Conservation (phyloP, 225 moss, liverwort and hornwort genomes). For the Ulota crispa region DNA sequence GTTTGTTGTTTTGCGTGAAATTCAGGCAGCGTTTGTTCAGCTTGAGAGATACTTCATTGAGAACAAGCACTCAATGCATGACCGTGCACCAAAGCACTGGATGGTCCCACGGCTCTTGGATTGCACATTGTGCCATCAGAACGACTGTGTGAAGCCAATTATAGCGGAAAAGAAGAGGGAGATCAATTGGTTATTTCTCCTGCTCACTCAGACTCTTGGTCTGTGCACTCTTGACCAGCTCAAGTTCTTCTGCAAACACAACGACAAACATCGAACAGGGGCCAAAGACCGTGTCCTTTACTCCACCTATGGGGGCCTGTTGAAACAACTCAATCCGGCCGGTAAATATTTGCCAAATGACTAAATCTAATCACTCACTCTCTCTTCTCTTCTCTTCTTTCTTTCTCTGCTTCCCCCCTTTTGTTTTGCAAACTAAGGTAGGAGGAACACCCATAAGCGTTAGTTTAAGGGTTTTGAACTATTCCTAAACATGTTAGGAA, state of each 20-base stretch:
- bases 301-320: slow-evolving; percentile 94
- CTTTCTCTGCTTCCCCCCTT: slow-evolving; percentile 15
- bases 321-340: slow-evolving; percentile 97
- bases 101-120: slow-evolving; percentile 96
- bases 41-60: slow-evolving; percentile 95
- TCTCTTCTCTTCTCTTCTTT: slow-evolving; percentile 7
- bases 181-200: slow-evolving; percentile 97
- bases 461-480: too few species aligned
- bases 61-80: slow-evolving; percentile 97
- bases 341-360: slow-evolving; percentile 82
- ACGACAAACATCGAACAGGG: slow-evolving; percentile 95
- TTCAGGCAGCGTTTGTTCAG: slow-evolving; percentile 67
- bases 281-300: slow-evolving; percentile 99
- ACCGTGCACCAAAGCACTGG: slow-evolving; percentile 97
- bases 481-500: too few species aligned
- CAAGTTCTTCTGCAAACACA: slow-evolving; percentile 99
- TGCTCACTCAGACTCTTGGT: slow-evolving; percentile 91
- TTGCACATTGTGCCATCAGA: slow-evolving; percentile 92
- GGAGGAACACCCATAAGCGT: too few species aligned
- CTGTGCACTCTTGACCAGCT: slow-evolving; percentile 98
- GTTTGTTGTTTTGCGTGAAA: background rate
- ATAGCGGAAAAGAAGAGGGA: slow-evolving; percentile 91
- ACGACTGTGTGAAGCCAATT: slow-evolving; percentile 94
- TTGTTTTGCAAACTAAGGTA: slow-evolving; percentile 19
- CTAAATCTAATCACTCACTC: slow-evolving; percentile 34